Conservation (phyloP, 2,329 filamentous ascomycete genomes). For the Clathrospora elynae region DNA sequence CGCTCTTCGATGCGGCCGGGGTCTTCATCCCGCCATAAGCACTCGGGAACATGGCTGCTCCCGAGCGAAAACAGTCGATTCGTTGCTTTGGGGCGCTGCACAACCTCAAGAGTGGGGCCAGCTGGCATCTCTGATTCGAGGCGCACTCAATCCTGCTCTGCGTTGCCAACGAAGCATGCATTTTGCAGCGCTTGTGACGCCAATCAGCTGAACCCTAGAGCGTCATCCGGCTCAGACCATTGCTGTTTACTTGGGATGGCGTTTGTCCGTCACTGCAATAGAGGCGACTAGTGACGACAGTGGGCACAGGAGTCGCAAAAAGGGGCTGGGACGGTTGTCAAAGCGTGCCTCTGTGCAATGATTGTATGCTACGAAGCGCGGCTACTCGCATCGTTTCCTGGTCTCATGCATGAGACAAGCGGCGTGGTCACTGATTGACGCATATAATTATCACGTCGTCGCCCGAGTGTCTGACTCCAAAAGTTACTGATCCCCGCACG, state of each 20-base stretch:
- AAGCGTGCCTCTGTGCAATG: slow-evolving; percentile 11
- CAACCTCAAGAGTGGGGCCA: slow-evolving; percentile 29
- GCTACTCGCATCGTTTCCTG: slow-evolving; percentile 15
- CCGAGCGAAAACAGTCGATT: slow-evolving; percentile 43
- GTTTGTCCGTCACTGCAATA: slow-evolving; percentile 21
- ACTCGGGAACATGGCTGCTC: slow-evolving; percentile 37
- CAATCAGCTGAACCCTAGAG: slow-evolving; percentile 31
- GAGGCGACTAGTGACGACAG: slow-evolving; percentile 32
- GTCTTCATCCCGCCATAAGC: slow-evolving; percentile 16
- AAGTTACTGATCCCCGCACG: slow-evolving; percentile 21
- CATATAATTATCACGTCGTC: slow-evolving; percentile 32
- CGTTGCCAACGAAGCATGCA: slow-evolving; percentile 48
- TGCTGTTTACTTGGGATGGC: slow-evolving; percentile 37
- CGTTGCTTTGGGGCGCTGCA: slow-evolving; percentile 31
- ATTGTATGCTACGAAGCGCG: slow-evolving; percentile 21
- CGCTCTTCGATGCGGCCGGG: slow-evolving; percentile 26
- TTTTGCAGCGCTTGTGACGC: slow-evolving; percentile 38
- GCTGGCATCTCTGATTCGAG: slow-evolving; percentile 35
- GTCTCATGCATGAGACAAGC: slow-evolving; percentile 4
- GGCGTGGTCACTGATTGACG: slow-evolving; percentile 34
- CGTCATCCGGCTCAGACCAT: slow-evolving; percentile 30
- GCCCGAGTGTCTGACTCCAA: slow-evolving; percentile 21
- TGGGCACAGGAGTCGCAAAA: slow-evolving; percentile 15
- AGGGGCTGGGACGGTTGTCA: slow-evolving; percentile 23
- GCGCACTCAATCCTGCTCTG: slow-evolving; percentile 31